Conservation (phyloP, 1,139 yeast species). For the Hemisphaericaspora subhashii region DNA sequence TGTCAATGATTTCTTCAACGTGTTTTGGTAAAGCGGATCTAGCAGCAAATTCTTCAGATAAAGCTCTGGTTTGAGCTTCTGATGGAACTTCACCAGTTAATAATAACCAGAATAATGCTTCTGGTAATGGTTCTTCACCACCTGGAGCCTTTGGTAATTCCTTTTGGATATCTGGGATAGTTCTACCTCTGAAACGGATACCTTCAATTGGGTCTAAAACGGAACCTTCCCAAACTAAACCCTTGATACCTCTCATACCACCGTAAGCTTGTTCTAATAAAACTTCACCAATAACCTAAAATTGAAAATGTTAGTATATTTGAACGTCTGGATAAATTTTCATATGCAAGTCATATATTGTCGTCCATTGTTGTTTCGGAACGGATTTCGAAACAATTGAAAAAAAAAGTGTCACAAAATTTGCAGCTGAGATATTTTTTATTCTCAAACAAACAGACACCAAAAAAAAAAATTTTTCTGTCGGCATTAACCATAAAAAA, state of each 20-base stretch:
- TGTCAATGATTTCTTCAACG: constrained; percentile 78
- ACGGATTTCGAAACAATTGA: neutral
- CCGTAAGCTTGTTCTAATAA: constrained; percentile 96
- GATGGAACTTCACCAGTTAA: constrained; percentile 90
- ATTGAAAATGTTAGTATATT: constrained; percentile 14
- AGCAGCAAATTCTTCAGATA: constrained; percentile 82
- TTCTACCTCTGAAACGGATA: constrained; percentile 96
- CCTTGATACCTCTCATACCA: constrained; percentile 99
- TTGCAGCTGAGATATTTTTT: neutral
- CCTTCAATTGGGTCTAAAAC: constrained; percentile 98
- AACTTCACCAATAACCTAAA: constrained; percentile 81
- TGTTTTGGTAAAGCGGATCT: constrained; percentile 84
- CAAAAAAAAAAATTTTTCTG: neutral
- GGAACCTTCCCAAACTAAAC: constrained; percentile 99
- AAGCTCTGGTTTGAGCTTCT: constrained; percentile 68
- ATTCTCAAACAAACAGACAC: neutral
- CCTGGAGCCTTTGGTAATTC: constrained; percentile 93
- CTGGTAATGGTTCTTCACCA: constrained; percentile 84
- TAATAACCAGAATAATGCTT: constrained; percentile 89
- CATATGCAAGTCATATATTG: neutral
- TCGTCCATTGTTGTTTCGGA: neutral
- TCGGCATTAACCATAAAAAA: neutral
- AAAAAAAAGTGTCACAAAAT: neutral
- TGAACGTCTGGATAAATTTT: neutral
- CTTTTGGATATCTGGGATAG: constrained; percentile 92